Base-by-base conservation (phyloP, 129 eudicot genomes). In the Pulicaria dysenterica region DNA sequence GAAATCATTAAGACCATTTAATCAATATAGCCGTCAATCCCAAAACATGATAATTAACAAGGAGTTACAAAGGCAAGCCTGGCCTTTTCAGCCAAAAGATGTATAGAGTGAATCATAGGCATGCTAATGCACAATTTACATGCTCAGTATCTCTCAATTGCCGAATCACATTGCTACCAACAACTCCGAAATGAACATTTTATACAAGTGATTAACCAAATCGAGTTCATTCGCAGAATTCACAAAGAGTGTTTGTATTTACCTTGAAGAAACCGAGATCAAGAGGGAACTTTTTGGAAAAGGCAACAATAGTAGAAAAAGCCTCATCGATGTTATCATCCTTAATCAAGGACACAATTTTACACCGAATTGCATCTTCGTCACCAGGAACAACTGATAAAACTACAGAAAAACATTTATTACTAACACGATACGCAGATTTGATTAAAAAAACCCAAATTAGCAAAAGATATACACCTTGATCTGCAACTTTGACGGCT, bases 311-410 rank as follows among this genome's bases (percentile, higher is more conserved):
- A 37, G 84, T 59, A 7, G 76, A 42, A 58, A 95, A 65, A 19
- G 99, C 99, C 11, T 74, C 88, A 55, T 90, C 97, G 54, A 90
- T 79, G 39, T 65, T 81, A 70, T 90, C 97, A 5, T 59, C 83
- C 80, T 84, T 84, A 60, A 95, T 86, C 72, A 84, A 64, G 31
- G 99, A 87, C 49, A 90, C 96, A 44, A 90, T 69, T 74, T 95
- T 90, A 19, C 97, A 95, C 14, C 80, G 76, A 16, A 90, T 78
- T 34, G 99, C 99, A 67, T 95, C 99, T 75, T 90, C 97, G 73
- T 95, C 99, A 56, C 84, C 89, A 31, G 97, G 97, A 57, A 86
- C 85, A 69, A 81, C 55, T 41, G 88, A 58, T 5, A 95, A 65
- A 66, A 95, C 99, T 94, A 77, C n/a, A 39, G 41, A 51, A 67